phyloP scores from a whole-genome alignment of 1,139 yeast species.

The Nakaseomyces glabratus region DNA sequence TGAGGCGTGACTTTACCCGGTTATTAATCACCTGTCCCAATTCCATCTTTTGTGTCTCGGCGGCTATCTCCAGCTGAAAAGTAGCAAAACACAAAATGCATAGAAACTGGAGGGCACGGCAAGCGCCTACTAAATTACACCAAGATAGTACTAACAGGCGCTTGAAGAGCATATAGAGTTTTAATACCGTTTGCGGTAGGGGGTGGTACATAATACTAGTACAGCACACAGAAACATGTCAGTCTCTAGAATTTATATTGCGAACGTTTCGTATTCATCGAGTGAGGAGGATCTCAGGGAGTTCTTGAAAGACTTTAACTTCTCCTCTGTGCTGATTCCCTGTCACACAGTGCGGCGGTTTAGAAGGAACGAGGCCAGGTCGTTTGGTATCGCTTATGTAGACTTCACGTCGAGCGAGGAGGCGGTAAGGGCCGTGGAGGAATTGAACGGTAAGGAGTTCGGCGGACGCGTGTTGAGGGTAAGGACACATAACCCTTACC shows the following conservation, averaged over 20 bases:
- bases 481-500: constrained; percentile 37
- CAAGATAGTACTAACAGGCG: too few relatives aligned
- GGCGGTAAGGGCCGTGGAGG: constrained; percentile 40
- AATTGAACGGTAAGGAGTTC: constrained; percentile 37
- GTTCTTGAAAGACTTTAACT: constrained; percentile 34
- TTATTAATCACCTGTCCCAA: too few relatives aligned
- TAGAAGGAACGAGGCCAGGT: constrained; percentile 35
- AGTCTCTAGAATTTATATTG: constrained; percentile 42
- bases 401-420: constrained; percentile 44
- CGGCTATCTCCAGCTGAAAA: too few relatives aligned
- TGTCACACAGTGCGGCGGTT: constrained; percentile 44
- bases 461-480: constrained; percentile 35
- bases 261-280: constrained; percentile 45
- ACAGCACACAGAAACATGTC: too few relatives aligned
- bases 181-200: too few relatives aligned
- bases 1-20: too few relatives aligned
- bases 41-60: too few relatives aligned
- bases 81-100: too few relatives aligned
- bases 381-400: constrained; percentile 59
- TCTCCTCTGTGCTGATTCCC: constrained; percentile 42
- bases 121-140: too few relatives aligned
- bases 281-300: constrained; percentile 44
- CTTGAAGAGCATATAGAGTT: too few relatives aligned
- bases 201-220: too few relatives aligned
- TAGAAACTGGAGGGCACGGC: too few relatives aligned